Percentiles rank a stretch among this genome's conserved stretches.
Evolutionary conservation across 805 yeast genomes (phyloP).

Genomic region (Suhomyces kilbournensis): DNA sequence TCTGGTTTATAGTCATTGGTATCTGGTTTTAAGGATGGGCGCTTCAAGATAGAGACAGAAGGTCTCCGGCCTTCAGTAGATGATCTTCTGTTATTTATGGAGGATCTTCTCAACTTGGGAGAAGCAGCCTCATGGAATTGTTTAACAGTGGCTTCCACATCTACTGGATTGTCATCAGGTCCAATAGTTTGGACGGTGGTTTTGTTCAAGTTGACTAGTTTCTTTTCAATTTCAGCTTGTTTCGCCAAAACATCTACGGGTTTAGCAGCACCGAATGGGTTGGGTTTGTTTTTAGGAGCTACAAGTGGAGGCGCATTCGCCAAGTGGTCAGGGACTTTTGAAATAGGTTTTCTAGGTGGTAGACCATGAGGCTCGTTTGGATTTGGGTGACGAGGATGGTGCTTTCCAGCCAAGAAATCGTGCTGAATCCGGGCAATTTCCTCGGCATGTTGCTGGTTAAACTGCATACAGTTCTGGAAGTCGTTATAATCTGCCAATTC

Average conservation of each 20-base stretch:
- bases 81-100: slow-evolving; percentile 3
- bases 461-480: slow-evolving; percentile 38
- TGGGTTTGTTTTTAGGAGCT: slow-evolving; percentile 42
- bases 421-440: slow-evolving; percentile 31
- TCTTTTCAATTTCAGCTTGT: slow-evolving; percentile 62
- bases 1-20: neutral
- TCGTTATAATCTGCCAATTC: slow-evolving; percentile 41
- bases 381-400: slow-evolving; percentile 2
- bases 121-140: slow-evolving; percentile 9
- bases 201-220: slow-evolving; percentile 83
- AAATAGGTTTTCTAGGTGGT: neutral
- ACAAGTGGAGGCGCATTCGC: slow-evolving; percentile 9
- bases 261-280: slow-evolving; percentile 82
- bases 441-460: slow-evolving; percentile 33
- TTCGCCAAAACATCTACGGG: slow-evolving; percentile 77
- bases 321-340: neutral
- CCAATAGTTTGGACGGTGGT: slow-evolving; percentile 85
- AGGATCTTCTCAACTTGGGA: slow-evolving; percentile 7
- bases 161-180: slow-evolving; percentile 51
- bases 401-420: slow-evolving; percentile 24
- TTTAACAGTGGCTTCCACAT: slow-evolving; percentile 43
- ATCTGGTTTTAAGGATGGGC: slow-evolving; percentile 6
- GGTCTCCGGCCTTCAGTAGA: slow-evolving; percentile 14
- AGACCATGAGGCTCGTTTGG: neutral
- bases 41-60: slow-evolving; percentile 18